Percentiles rank a stretch among this genome's conserved stretches.
phyloP scores from a whole-genome alignment of 1,284 basidiomycete species.

The Heterobasidion parviporum region DNA sequence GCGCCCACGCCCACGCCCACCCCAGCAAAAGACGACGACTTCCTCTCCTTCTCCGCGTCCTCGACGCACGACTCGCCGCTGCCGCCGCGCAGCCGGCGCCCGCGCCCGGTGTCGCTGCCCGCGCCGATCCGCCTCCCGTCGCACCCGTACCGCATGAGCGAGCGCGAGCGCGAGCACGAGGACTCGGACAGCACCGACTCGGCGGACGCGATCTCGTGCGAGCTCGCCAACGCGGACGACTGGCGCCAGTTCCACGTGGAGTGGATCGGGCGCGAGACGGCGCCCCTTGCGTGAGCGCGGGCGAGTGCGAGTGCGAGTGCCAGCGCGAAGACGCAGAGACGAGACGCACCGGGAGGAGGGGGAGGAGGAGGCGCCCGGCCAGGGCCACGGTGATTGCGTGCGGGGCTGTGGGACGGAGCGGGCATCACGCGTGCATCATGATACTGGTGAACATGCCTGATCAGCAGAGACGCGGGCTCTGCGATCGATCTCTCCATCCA shows the following conservation, averaged over 20 bases:
- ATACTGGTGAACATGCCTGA: too few species aligned
- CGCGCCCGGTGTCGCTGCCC: background rate
- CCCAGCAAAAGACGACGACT: slow-evolving; percentile 15
- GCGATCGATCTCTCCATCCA: too few species aligned
- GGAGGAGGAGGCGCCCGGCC: too few species aligned
- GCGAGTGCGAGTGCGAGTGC: background rate
- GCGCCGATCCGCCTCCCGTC: background rate
- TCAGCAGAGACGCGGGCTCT: too few species aligned
- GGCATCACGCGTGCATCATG: too few species aligned
- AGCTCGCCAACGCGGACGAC: background rate
- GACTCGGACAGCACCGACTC: background rate
- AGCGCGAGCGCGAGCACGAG: background rate
- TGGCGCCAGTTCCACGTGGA: background rate
- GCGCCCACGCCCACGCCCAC: slow-evolving; percentile 7
- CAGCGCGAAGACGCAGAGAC: background rate
- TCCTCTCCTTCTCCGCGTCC: slow-evolving; percentile 31
- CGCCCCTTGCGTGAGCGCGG: background rate
- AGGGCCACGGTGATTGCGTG: too few species aligned
- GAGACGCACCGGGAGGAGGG: background rate
- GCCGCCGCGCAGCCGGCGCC: background rate
- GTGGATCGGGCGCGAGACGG: background rate
- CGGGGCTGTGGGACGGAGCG: too few species aligned
- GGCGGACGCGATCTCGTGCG: background rate
- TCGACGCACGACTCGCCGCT: slow-evolving; percentile 14
- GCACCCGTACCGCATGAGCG: background rate